Percentiles rank a stretch among this genome's conserved stretches.
phyloP scores from a whole-genome alignment of 805 yeast species.

The Blastobotrys chiropterorum region DNA sequence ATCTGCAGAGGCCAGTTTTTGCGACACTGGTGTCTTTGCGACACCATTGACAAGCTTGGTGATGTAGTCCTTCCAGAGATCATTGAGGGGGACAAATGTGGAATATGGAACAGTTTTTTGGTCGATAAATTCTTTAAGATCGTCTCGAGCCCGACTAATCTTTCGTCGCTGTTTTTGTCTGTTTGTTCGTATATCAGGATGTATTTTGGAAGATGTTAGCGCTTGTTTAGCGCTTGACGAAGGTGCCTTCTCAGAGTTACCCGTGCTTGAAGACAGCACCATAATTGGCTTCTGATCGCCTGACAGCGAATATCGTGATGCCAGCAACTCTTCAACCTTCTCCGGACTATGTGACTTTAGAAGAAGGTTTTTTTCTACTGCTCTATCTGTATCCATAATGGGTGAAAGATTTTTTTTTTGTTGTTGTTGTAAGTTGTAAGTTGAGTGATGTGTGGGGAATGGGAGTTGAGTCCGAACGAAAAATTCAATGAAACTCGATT shows the following conservation, averaged over 20 bases:
- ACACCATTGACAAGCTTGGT: conserved; percentile 41
- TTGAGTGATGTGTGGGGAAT: neutral
- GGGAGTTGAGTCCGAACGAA: neutral
- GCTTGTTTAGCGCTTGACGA: conserved; percentile 1
- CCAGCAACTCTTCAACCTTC: conserved; percentile 30
- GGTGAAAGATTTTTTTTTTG: too few relatives aligned
- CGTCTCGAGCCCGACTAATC: neutral
- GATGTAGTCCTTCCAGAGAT: conserved; percentile 71
- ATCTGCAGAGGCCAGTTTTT: conserved; percentile 64
- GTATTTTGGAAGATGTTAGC: neutral
- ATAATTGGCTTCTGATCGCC: conserved; percentile 33
- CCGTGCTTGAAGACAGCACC: conserved; percentile 17
- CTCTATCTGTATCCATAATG: neutral
- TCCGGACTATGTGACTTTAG: conserved; percentile 27
- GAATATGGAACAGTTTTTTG: conserved; percentile 33
- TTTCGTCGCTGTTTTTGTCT: neutral
- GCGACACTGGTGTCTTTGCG: conserved; percentile 11
- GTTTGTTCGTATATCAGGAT: neutral
- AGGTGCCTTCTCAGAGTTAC: conserved; percentile 11
- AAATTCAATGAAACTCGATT: neutral
- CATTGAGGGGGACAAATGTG: conserved; percentile 48
- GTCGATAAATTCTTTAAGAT: conserved; percentile 31
- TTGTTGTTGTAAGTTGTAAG: too few relatives aligned
- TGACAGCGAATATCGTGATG: conserved; percentile 31
- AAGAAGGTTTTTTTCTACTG: conserved; percentile 25